Evolutionary conservation across 2,329 filamentous ascomycete genomes (phyloP), one percentile per base, ranked within the genome.

Genomic region (Alternaria alternata): DNA sequence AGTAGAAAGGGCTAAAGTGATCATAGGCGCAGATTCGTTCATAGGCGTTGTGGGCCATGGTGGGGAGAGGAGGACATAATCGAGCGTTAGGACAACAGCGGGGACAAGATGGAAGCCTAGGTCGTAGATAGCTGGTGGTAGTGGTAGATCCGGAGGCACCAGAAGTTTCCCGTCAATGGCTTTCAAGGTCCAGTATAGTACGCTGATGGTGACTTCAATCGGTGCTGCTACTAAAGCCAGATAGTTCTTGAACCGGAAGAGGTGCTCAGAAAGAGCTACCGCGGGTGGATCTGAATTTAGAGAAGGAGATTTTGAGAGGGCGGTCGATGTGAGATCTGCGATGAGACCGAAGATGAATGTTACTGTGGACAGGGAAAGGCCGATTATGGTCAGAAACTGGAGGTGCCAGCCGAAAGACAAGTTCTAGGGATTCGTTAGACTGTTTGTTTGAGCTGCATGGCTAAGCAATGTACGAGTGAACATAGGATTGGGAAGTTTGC

Each of bases 311-410:
- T 22, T 86, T 74, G 34, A 54, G 44, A 56, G 14, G 44, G 57
- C 24, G 14, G 57, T 57, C 2, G 57, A 60, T 24, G 65, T 67
- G 8, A 92, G 68, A 75, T 93, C 91, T 54, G 90, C 88, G 36
- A 89, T 73, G 5, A 90, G 79, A 4, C 86, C 91, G 26, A 86
- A 77, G 51, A 77, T 67, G 74, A 92, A 92, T 51, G 88, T 89
- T 46, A 83, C 66, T 11, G 86, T 82, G 1, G 89, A 84, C 24
- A 90, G 79, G 1, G 83, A 80, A 43, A 93, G 84, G 26, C 89
- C 90, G 59, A 93, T 85, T 72, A 92, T 92, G 65, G 90, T 93
- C 32, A 93, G 83, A 71, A 90, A 92, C 75, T 91, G 88, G 63
- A 88, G 86, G 71, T 91, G 85, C 79, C 89, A 89, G 58, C 90